Evolutionary conservation across 2,329 filamentous ascomycete species (phyloP).

Genomic region (Fusarium sp.): DNA sequence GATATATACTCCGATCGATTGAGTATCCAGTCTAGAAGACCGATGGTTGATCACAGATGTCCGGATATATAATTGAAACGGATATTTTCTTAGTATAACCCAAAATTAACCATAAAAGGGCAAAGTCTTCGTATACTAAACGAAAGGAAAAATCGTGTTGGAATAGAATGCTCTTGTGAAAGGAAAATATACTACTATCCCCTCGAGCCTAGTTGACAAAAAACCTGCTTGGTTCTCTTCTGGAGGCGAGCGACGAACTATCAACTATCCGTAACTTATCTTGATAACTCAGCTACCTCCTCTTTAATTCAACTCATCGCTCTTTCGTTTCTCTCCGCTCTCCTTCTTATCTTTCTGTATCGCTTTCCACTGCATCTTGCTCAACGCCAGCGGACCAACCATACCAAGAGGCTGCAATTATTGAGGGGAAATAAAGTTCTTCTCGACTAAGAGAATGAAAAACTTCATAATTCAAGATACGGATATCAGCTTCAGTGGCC

Average conservation of each 20-base stretch:
- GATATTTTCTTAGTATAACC: no score
- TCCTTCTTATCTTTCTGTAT: slow-evolving; percentile 8
- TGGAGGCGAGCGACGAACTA: slow-evolving; percentile 15
- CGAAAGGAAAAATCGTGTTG: background rate
- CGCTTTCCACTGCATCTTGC: background rate
- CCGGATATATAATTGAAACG: background rate
- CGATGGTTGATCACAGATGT: background rate
- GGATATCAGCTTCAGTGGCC: background rate
- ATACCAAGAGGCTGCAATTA: slow-evolving; percentile 17
- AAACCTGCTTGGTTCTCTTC: slow-evolving; percentile 7
- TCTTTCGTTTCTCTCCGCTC: slow-evolving; percentile 8
- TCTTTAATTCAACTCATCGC: slow-evolving; percentile 17
- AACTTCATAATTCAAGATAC: slow-evolving; percentile 31
- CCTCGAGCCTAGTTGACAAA: background rate
- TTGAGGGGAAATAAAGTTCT: slow-evolving; percentile 4
- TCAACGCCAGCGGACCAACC: slow-evolving; percentile 6
- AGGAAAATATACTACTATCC: slow-evolving; percentile 7
- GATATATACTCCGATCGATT: background rate
- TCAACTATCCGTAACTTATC: slow-evolving; percentile 8
- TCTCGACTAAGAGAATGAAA: slow-evolving; percentile 20
- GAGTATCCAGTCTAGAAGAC: background rate
- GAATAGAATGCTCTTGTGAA: background rate
- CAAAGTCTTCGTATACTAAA: background rate
- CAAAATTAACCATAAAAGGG: background rate
- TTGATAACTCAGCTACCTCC: slow-evolving; percentile 14